phyloP scores from a whole-genome alignment of 257 asterid species.

The Solanum rostratum region DNA sequence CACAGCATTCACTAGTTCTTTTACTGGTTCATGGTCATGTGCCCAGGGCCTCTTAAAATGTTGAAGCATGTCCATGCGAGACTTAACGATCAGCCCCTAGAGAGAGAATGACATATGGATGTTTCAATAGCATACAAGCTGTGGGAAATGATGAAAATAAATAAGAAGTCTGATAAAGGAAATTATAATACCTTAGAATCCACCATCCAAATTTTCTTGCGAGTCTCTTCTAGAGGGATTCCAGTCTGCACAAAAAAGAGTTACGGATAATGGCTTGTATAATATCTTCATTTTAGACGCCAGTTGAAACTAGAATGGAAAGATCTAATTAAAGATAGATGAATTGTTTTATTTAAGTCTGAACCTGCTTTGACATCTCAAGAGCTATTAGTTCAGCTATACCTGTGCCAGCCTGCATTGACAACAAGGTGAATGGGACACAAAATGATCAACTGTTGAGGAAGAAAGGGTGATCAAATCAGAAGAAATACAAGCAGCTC shows the following conservation, averaged over 20 bases:
- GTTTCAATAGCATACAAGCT: background rate
- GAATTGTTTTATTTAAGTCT: background rate
- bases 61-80: slow-evolving; percentile 70
- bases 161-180: background rate
- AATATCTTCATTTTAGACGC: background rate
- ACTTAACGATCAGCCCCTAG: slow-evolving; percentile 68
- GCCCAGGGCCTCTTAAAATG: slow-evolving; percentile 91
- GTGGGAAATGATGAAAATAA: background rate
- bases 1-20: slow-evolving; percentile 58
- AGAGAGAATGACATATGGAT: background rate
- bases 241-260: slow-evolving; percentile 45
- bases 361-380: slow-evolving; percentile 85
- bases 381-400: slow-evolving; percentile 93
- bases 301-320: background rate
- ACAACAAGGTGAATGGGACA: slow-evolving; percentile 6
- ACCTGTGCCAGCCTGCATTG: slow-evolving; percentile 89
- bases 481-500: background rate
- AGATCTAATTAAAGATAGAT: background rate
- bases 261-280: background rate
- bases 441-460: background rate
- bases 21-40: slow-evolving; percentile 66
- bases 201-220: slow-evolving; percentile 80
- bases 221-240: slow-evolving; percentile 71
- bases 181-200: slow-evolving; percentile 25
- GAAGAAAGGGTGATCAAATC: background rate